Evolutionary conservation across 2,329 filamentous ascomycete genomes (phyloP), one percentile per base, ranked within the genome.

Genomic region (Fusarium illudens): DNA sequence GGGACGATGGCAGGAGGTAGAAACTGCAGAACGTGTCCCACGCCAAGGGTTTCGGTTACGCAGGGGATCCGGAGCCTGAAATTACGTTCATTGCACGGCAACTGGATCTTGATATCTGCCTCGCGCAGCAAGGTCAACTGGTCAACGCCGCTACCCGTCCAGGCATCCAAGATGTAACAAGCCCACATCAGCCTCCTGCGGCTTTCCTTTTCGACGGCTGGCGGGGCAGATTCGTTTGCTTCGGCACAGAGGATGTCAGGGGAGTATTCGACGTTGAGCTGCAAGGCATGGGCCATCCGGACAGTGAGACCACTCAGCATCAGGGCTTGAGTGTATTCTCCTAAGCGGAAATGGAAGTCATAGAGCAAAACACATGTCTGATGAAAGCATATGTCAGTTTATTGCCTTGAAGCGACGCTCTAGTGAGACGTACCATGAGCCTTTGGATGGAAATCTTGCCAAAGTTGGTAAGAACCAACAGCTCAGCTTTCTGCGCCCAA

Each of bases 151-250:
- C 76, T 79, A 20, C 79, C 78, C 2, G 79, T 78, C 78, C 79
- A 80, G 3, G 79, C 78, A 60, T 81, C 79, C 17, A 81, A 73
- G 13, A 80, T 78, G 50, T 81, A 81, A 62, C 79, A 81, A 10
- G 79, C 79, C 79, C 79, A 81, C 79, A 81, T 81, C 9, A 81
- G 75, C 12, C 79, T 76, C 12, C 79, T 71, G 1, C 79, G 77
- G 20, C 78, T 78, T 61, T 81, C 79, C 19, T 79, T 74, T 42
- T 79, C 74, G 6, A 79, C 78, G 0, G 79, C 76, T 0, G 79
- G 79, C 0, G 78, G 78, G 1, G 74, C 70, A 2, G 64, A 67
- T 3, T 72, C 69, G 36, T 75, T 73, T 37, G 67, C 58, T 20
- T 79, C 76, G 33, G 78, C 73, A 56, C 79, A 80, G n/a, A 81